Conservation (phyloP, 1,284 basidiomycete species). For the Cryptococcus deneoformans region DNA sequence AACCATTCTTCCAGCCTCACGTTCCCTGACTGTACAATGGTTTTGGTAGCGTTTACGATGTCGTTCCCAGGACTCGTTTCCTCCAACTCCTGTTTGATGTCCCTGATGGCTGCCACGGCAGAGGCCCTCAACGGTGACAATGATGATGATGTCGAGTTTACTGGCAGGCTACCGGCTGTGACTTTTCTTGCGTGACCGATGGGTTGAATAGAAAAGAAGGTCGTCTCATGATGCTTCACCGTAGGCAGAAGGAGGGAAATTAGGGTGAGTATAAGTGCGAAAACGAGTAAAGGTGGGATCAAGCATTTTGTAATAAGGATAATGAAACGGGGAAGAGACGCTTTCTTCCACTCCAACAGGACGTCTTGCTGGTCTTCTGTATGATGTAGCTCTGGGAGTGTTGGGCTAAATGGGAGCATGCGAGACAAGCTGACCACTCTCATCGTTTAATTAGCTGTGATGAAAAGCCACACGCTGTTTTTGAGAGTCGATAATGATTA, state of each 20-base stretch:
- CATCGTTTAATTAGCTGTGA: background rate
- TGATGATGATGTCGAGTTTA: background rate
- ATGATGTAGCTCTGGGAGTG: no score
- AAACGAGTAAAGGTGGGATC: conserved; percentile 1
- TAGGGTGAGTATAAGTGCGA: conserved; percentile 2
- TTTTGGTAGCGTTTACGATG: background rate
- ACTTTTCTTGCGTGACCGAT: background rate
- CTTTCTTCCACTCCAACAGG: background rate
- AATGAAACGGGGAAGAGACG: background rate
- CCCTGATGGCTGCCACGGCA: background rate
- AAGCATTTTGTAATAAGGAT: background rate
- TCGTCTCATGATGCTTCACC: background rate
- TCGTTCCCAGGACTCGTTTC: background rate
- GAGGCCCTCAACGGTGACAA: background rate
- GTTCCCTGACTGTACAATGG: background rate
- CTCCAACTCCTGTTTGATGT: background rate
- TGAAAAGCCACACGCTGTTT: background rate
- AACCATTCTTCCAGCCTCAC: conserved; percentile 3
- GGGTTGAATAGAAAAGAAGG: conserved; percentile 4
- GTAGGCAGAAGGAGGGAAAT: conserved; percentile 8
- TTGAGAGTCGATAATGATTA: no score
- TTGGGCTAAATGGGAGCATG: background rate
- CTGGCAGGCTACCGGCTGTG: background rate
- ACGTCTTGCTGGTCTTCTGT: no score
- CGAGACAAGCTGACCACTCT: background rate